Conservation (phyloP, 805 yeast genomes). For the Ogataea allantospora region DNA sequence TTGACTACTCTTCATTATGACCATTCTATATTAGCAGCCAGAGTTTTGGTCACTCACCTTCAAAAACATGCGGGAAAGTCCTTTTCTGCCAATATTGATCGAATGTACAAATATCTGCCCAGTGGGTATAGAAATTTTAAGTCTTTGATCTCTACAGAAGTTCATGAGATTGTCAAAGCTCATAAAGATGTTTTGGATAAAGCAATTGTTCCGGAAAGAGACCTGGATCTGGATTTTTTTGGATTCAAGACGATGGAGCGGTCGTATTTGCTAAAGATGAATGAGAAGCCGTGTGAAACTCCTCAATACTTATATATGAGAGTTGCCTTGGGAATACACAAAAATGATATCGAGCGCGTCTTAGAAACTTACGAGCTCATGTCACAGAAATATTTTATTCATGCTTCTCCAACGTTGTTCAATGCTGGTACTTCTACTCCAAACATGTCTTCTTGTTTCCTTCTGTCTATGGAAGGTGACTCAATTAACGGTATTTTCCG, state of each 20-base stretch:
- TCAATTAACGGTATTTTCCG: conserved; percentile 94
- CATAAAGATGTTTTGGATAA: conserved; percentile 62
- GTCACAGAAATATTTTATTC: conserved; percentile 86
- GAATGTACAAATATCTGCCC: conserved; percentile 65
- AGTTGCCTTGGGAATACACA: conserved; percentile 90
- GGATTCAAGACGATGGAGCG: conserved; percentile 92
- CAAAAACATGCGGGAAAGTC: conserved; percentile 80
- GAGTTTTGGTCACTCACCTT: conserved; percentile 79
- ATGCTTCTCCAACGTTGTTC: conserved; percentile 93
- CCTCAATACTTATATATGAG: conserved; percentile 91
- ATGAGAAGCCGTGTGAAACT: conserved; percentile 75
- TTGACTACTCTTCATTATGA: conserved; percentile 95
- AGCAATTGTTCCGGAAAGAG: conserved; percentile 71
- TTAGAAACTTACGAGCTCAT: conserved; percentile 82
- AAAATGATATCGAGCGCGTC: conserved; percentile 58
- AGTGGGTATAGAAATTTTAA: conserved; percentile 63
- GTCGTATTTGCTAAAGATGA: conserved; percentile 69
- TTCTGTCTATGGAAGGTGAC: conserved; percentile 88
- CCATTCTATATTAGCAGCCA: conserved; percentile 87
- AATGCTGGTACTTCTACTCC: conserved; percentile 88
- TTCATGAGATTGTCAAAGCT: conserved; percentile 55
- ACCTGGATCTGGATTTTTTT: conserved; percentile 74
- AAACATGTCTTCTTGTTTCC: conserved; percentile 87
- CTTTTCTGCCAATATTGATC: conserved; percentile 69
- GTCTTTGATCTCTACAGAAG: conserved; percentile 62